Percentiles rank a stretch among this genome's conserved stretches.
These are phyloP conservation scores for Kwoniella mangroviensis DNA, from an alignment of 768 basidiomycete genomes.

Conservation along the genomic window DNA sequence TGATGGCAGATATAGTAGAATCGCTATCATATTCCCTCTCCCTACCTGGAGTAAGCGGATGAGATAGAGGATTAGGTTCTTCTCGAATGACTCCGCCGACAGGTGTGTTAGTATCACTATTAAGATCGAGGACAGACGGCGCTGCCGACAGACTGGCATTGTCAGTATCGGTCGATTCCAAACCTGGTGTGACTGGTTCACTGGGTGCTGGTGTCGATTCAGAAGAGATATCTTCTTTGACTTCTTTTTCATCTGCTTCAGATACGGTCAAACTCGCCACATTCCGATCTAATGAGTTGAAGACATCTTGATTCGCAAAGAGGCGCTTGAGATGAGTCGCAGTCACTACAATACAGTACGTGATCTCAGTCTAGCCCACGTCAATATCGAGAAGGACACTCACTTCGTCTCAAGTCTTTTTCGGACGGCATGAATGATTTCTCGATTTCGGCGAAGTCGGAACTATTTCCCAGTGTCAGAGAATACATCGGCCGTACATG, in stretches of 20 bases:
- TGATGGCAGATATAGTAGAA: conserved; percentile 58
- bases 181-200: conserved; percentile 29
- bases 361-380: background rate
- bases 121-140: conserved; percentile 16
- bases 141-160: background rate
- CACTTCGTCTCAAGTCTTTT: conserved; percentile 61
- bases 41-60: conserved; percentile 10
- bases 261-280: conserved; percentile 53
- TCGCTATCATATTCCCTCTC: conserved; percentile 57
- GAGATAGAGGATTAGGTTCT: conserved; percentile 26
- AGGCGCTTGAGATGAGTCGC: conserved; percentile 58
- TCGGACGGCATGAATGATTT: conserved; percentile 62
- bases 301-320: conserved; percentile 57
- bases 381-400: conserved; percentile 6
- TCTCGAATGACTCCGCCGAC: conserved; percentile 28
- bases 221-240: conserved; percentile 20
- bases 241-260: conserved; percentile 54
- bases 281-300: conserved; percentile 47
- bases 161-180: background rate
- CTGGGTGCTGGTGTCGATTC: conserved; percentile 15
- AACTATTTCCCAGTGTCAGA: conserved; percentile 38
- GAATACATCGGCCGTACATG: background rate
- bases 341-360: conserved; percentile 42
- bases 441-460: conserved; percentile 80
- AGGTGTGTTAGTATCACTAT: conserved; percentile 27